Base-by-base conservation (phyloP, 805 yeast species). In the Ogataea ganodermae region DNA sequence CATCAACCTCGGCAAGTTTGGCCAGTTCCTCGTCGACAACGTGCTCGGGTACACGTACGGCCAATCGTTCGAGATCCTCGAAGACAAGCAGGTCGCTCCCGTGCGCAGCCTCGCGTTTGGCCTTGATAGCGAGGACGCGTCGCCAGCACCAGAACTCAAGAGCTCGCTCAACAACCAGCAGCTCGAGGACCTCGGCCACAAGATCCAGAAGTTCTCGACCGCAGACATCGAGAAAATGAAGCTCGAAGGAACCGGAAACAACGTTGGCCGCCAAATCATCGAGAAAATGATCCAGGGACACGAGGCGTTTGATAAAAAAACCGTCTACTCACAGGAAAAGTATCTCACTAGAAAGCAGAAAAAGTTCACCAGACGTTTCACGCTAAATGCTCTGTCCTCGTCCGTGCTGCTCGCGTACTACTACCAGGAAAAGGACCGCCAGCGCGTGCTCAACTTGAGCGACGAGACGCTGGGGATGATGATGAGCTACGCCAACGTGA, bases 321-420 rank as follows among this genome's bases (percentile, higher is more conserved):
- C 98, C 5, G 72, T 83, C 23, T 89, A 78, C 61, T 89, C 97
- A 1, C 97, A 94, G 66, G 96, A 87, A 57, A 94, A 94, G 69
- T 94, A 94, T 66, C 68, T 92, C 58, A 84, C 85, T 53, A 80
- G 99, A 59, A 94, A 94, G 68, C 95, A 89, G 67, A 90, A 86
- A 64, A 94, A 94, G 71, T 94, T 88, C 63, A 77, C 89, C 48
- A 80, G 95, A 63, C 78, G 89, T 58, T 92, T 94, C 70, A 84
- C 90, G 1, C 83, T 95, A 14, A 89, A 87, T 55, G 81, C 83
- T 55, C 67, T 94, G 42, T 84, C 89, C 16, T 71, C 88, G 17
- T 79, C 86, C 6, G 83, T 81, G 50, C 71, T 94, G 51, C 66
- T 92, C 35, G 84, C 87, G 48, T 86, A 82, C 59, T 49, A 63